These are phyloP conservation scores for Datura wrightii DNA, from an alignment of 257 asterid species.

Conservation along the genomic window DNA sequence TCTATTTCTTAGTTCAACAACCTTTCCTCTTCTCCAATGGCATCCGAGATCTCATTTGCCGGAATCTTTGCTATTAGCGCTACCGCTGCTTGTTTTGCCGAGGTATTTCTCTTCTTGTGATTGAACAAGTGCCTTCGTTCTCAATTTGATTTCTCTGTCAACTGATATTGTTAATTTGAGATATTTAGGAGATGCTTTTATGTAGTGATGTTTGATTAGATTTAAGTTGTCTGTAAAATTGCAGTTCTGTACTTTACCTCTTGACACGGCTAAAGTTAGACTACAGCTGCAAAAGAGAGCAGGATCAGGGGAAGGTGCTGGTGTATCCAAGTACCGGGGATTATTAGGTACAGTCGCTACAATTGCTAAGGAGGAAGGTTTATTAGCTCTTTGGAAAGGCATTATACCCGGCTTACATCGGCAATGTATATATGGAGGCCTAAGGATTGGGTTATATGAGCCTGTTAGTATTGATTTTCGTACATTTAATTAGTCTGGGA, in stretches of 20 bases:
- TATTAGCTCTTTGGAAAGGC: slow-evolving; percentile 88
- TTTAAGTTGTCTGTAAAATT: slow-evolving; percentile 28
- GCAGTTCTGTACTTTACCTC: slow-evolving; percentile 89
- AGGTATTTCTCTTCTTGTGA: slow-evolving; percentile 50
- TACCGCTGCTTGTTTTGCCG: slow-evolving; percentile 88
- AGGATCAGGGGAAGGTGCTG: slow-evolving; percentile 54
- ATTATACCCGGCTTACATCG: slow-evolving; percentile 89
- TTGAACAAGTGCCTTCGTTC: background rate
- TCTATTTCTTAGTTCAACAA: background rate
- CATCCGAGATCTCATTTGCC: slow-evolving; percentile 75
- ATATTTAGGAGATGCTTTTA: background rate
- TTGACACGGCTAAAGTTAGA: slow-evolving; percentile 90
- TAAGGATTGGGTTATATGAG: slow-evolving; percentile 81
- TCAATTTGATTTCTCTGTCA: background rate
- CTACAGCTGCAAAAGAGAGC: slow-evolving; percentile 88
- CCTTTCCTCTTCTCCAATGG: slow-evolving; percentile 50
- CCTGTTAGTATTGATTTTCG: slow-evolving; percentile 58
- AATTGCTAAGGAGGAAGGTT: slow-evolving; percentile 86
- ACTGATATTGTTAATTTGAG: slow-evolving; percentile 21
- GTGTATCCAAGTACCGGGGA: slow-evolving; percentile 71
- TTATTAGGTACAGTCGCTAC: slow-evolving; percentile 73
- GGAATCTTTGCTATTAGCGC: slow-evolving; percentile 79
- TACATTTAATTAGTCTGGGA: background rate
- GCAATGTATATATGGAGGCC: slow-evolving; percentile 86
- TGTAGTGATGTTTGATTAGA: slow-evolving; percentile 2